Percentiles rank a stretch among this genome's conserved stretches.
These are phyloP conservation scores for Aspergillus steynii DNA, from an alignment of 495 filamentous ascomycete genomes.

Conservation along the genomic window DNA sequence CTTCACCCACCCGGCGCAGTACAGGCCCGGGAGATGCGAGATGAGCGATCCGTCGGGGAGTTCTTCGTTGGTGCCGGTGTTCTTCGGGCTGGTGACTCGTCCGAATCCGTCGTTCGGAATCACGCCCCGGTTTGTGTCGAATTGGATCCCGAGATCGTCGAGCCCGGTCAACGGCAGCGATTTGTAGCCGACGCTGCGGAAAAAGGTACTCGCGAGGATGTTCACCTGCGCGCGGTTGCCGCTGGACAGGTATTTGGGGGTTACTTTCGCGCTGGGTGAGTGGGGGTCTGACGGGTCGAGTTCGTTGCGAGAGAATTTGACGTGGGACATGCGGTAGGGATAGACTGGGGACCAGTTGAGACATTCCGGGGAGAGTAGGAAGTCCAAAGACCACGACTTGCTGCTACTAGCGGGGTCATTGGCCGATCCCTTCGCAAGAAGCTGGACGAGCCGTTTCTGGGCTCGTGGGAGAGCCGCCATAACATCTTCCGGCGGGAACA, in stretches of 20 bases:
- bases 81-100: constrained; percentile 55
- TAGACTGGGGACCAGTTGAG: constrained; percentile 57
- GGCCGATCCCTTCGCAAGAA: constrained; percentile 71
- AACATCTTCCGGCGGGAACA: constrained; percentile 60
- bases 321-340: constrained; percentile 51
- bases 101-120: constrained; percentile 86
- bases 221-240: constrained; percentile 51
- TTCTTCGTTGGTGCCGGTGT: constrained; percentile 20
- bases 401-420: constrained; percentile 42
- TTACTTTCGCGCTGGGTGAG: constrained; percentile 42
- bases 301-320: constrained; percentile 67
- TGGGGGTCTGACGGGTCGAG: constrained; percentile 49
- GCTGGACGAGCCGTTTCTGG: constrained; percentile 72
- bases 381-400: constrained; percentile 82
- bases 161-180: constrained; percentile 76
- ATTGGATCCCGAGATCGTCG: constrained; percentile 72
- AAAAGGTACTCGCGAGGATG: constrained; percentile 65
- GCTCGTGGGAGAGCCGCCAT: constrained; percentile 67
- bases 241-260: constrained; percentile 35
- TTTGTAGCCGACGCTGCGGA: constrained; percentile 91
- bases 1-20: constrained; percentile 97
- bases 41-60: constrained; percentile 40
- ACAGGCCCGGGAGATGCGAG: constrained; percentile 71
- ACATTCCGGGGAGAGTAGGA: constrained; percentile 70
- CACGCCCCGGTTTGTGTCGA: constrained; percentile 69